Evolutionary conservation across 257 asterid species (phyloP), one percentile per base, ranked within the genome.

Genomic region (Ballota nigra): DNA sequence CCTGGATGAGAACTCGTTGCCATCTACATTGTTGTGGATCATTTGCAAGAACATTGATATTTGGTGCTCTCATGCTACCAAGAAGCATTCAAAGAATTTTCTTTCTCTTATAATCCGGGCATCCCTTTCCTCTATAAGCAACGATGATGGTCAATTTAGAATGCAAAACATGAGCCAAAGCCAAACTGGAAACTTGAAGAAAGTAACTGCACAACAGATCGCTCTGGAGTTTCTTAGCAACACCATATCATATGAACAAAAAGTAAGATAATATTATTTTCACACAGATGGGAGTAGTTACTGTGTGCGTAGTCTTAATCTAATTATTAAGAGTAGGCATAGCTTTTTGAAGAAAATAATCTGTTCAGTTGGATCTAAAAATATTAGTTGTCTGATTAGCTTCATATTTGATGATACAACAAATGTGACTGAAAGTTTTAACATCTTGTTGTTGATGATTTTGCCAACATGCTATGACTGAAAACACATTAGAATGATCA

Each of bases 31-130:
- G 71, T 89, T 92, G 95, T 78, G 83, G 81, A 78, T 82, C 71
- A 49, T 82, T 76, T 87, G 96, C 75, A 85, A 85, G 69, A 77
- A 86, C 72, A 80, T 84, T 78, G 97, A 94, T 84, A 78, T 89
- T 49, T 94, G 98, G 97, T 84, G 87, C 75, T 59, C 77, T 64
- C 87, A 86, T 86, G 91, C 96, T 84, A 67, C 85, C 52, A 89
- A 87, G 81, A 94, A 84, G 79, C 86, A 88, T 68, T 76, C 83
- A 78, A 91, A 83, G 83, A 83, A 80, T 64, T 87, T 89, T 80
- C 74, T 94, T 31, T 69, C 81, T 10, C 79, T 66, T 73, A 71
- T 89, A 62, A 81, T 94, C 65, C 73, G 64, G 73, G 81, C 80
- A 52, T 84, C 85, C 59, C 59, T 80, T 79, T 80, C 87, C 64